Conservation (phyloP, 2,329 filamentous ascomycete species). For the Furcasterigmium furcatum region DNA sequence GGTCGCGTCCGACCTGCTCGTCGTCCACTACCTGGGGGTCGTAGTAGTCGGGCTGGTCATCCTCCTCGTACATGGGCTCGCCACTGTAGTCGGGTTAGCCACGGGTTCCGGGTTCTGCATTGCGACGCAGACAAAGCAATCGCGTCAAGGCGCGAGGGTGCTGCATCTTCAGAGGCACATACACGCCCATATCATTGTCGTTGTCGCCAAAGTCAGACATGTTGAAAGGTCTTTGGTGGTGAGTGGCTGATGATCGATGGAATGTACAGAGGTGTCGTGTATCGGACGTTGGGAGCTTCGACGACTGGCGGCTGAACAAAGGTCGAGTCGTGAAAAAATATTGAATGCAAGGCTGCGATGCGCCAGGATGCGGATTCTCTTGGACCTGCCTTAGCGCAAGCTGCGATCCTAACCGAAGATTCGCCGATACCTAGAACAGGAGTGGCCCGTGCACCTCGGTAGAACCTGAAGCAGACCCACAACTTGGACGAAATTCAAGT, state of each 20-base stretch:
- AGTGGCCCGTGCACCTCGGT: neutral
- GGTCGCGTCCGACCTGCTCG: constrained; percentile 51
- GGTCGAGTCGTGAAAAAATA: constrained; percentile 11
- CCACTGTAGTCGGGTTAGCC: constrained; percentile 41
- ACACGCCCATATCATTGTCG: constrained; percentile 55
- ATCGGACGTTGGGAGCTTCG: constrained; percentile 3
- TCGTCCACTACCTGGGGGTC: constrained; percentile 49
- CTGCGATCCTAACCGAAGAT: neutral
- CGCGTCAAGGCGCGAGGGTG: neutral
- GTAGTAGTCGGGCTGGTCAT: constrained; percentile 58
- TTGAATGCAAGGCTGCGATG: constrained; percentile 13
- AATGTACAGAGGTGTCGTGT: neutral
- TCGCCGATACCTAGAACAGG: neutral
- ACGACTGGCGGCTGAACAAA: constrained; percentile 7
- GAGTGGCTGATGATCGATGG: neutral
- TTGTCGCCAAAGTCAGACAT: constrained; percentile 78
- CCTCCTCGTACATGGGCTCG: constrained; percentile 70
- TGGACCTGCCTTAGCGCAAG: constrained; percentile 1
- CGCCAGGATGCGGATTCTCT: neutral
- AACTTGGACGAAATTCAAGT: too few relatives aligned
- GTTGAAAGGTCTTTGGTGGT: constrained; percentile 9
- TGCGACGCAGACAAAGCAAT: neutral
- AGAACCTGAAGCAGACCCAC: too few relatives aligned
- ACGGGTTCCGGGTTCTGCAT: neutral
- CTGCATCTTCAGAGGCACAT: constrained; percentile 25